Evolutionary conservation across 2,329 filamentous ascomycete genomes (phyloP), one percentile per base, ranked within the genome.

Genomic region (Ilyonectria robusta): DNA sequence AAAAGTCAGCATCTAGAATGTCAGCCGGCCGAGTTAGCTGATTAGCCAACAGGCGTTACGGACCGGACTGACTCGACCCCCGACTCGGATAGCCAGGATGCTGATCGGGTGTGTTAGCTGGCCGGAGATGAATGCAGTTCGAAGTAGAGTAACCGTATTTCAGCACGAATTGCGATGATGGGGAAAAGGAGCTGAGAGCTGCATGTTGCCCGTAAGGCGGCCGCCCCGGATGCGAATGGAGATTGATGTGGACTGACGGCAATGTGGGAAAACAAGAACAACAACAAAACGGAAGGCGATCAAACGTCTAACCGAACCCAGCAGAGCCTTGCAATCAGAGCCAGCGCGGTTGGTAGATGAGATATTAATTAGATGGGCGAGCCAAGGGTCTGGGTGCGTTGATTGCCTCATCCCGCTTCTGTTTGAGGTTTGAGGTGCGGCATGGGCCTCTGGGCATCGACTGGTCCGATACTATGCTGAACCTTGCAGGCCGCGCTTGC

Each of bases 321-420:
- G 56, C 40, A 53, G 47, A 59, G 21, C 48, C 33, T 57, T 64
- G 56, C 44, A 17, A 47, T 31, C 44, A 50, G 15, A 58, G 35
- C 31, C 37, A 67, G 59, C 50, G 31, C 10, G 29, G 29, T 35
- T 35, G 35, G 66, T 53, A 58, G 54, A 71, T 67, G 66, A 56
- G 62, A 62, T 65, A 53, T 55, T 53, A 71, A 69, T 71, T 66
- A 65, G 42, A 61, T 57, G 53, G n/a, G 33, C n/a, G 23, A 33
- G 40, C 42, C 62, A 60, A 65, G 67, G 64, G 53, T 33, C 59
- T 65, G 50, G 46, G 33, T 50, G 50, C 26, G 50, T 47, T 70
- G 63, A 71, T 64, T 70, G 66, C 61, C 70, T 72, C 65, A 72
- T 75, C 62, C 73, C 70, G 65, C 67, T 67, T 64, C 70, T 57